A percentile compares a stretch with the other conserved stretches of the same genome.
phyloP scores from a whole-genome alignment of 2,329 filamentous ascomycete species.

The Pseudomassariella vexata region DNA sequence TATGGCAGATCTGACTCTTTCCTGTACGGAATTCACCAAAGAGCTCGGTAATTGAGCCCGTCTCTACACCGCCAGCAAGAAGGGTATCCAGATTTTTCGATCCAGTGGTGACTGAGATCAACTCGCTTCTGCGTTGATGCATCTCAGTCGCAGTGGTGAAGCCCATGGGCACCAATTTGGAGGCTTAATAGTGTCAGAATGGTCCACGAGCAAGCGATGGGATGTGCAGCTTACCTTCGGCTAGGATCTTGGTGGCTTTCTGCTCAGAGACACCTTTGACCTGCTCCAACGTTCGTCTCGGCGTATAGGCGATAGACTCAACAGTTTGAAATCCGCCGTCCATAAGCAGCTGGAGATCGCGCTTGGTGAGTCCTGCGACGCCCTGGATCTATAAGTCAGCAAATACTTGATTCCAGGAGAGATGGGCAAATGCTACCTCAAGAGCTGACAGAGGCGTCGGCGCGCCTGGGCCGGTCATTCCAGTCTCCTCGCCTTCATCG shows the following conservation, averaged over 20 bases:
- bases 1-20: slow-evolving; percentile 98
- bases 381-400: too few relatives aligned
- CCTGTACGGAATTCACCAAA: slow-evolving; percentile 98
- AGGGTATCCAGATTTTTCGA: slow-evolving; percentile 96
- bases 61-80: slow-evolving; percentile 90
- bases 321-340: slow-evolving; percentile 95
- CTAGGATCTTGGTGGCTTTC: slow-evolving; percentile 86
- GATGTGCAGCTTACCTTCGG: slow-evolving; percentile 62
- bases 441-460: slow-evolving; percentile 81
- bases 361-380: slow-evolving; percentile 80
- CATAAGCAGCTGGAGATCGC: slow-evolving; percentile 88
- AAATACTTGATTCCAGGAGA: too few relatives aligned
- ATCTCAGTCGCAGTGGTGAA: slow-evolving; percentile 99
- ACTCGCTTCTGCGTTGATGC: slow-evolving; percentile 91
- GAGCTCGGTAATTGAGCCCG: slow-evolving; percentile 94
- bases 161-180: slow-evolving; percentile 95
- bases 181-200: slow-evolving; percentile 49
- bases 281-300: slow-evolving; percentile 78
- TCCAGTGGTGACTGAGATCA: slow-evolving; percentile 96
- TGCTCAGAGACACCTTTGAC: slow-evolving; percentile 98
- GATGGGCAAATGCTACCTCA: slow-evolving; percentile 56
- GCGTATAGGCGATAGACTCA: slow-evolving; percentile 89
- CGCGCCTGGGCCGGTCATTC: slow-evolving; percentile 79
- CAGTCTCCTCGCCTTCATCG: slow-evolving; percentile 54
- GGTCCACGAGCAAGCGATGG: neutral